Base-by-base conservation (phyloP, 73 alveolate genomes). In the Diophrys appendiculata region DNA sequence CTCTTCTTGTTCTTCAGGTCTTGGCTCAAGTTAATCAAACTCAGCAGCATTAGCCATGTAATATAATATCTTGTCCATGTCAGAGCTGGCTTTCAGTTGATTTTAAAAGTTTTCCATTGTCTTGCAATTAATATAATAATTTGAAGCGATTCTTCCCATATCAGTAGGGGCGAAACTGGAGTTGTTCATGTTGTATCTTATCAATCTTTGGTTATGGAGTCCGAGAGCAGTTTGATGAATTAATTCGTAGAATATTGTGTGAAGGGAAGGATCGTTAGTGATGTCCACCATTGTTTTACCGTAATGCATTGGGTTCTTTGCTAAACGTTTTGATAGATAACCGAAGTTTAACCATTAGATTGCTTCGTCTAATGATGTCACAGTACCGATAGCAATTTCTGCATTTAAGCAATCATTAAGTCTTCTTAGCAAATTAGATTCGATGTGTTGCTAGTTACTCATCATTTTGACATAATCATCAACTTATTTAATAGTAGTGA, bases 81-180 rank as follows among this genome's bases (percentile, higher is more conserved):
- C 86, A 75, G 87, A 87, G 56, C 72, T 82, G 27, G 92, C 90
- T 52, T 91, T 86, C 32, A 97, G 88, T 29, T 86, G 92, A 73
- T 93, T 95, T 81, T 92, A 85, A 80, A 90, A 95, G 84, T 91
- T 81, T 55, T 94, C 89, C 97, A 97, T 95, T 1, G 99, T 96
- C 80, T 81, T 94, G 88, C 88, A 88, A 67, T 95, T 91, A 81
- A 98, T 96, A 86, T 98, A 98, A 92, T 95, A 98, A 79, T 98
- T 96, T 52, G 99, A 92, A 26, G 99, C 99, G 30, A 97, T 97
- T 78, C 99, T 92, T 0, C 99, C 99, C 93, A 98, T 78, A 76
- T 96, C 99, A 14, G 99, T 98, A 0, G 99, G 86, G 72, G 92
- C 91, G 34, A 96, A 95, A 69, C 75, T 77, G n/a, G 83, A 91